Evolutionary conservation across 164 flowering plant genomes (phyloP).

Genomic region (Aristolochia fimbriata): DNA sequence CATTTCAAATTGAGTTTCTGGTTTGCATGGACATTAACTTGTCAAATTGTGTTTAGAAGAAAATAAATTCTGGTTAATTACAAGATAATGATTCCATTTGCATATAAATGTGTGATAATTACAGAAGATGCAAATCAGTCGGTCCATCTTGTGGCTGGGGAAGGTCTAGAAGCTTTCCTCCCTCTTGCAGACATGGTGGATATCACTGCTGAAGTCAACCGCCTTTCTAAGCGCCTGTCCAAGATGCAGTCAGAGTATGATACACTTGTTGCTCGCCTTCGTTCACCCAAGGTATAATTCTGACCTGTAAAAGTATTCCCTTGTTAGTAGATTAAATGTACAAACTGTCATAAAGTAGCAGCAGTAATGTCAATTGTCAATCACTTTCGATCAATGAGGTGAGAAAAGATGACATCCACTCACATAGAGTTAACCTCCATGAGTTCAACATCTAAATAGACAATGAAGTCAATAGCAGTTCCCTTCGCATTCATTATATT

Average conservation of each 20-base stretch:
- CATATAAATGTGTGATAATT: neutral
- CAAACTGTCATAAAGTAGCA: neutral
- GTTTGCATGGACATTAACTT: no score
- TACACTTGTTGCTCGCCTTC: slow-evolving; percentile 61
- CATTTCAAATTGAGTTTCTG: no score
- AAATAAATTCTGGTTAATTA: no score
- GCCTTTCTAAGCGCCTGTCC: slow-evolving; percentile 73
- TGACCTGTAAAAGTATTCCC: neutral
- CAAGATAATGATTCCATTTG: no score
- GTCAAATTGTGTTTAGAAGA: no score
- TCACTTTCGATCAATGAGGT: no score
- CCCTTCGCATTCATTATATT: no score
- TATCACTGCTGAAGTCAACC: slow-evolving; percentile 72
- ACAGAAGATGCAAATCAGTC: slow-evolving; percentile 76
- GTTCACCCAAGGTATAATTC: slow-evolving; percentile 51
- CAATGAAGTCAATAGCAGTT: no score
- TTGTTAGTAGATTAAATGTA: neutral
- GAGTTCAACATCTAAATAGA: no score
- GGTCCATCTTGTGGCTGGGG: slow-evolving; percentile 85
- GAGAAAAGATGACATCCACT: no score
- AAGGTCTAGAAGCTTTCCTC: slow-evolving; percentile 90
- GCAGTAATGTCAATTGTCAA: neutral
- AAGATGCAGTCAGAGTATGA: slow-evolving; percentile 82
- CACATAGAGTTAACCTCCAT: no score
- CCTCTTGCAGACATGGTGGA: slow-evolving; percentile 95